Evolutionary conservation across 345 rosid genomes (phyloP).

Genomic region (Salix brachista): DNA sequence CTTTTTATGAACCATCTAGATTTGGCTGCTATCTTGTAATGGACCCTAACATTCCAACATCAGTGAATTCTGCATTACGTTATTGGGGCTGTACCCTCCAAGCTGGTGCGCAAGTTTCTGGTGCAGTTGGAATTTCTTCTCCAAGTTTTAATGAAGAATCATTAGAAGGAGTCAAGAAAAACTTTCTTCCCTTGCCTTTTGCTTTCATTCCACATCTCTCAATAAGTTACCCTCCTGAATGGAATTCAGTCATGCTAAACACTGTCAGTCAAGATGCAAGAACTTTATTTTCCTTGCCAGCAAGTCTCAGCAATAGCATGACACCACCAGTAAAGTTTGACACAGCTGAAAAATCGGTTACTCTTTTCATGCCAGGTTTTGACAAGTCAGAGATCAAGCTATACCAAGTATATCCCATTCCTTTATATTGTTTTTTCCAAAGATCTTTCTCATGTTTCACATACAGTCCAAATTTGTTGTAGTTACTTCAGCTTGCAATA

Average conservation of each 20-base stretch:
- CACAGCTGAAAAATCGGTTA: constrained; percentile 46
- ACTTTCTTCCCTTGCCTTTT: constrained; percentile 60
- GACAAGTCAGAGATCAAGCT: constrained; percentile 90
- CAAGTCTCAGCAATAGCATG: constrained; percentile 22
- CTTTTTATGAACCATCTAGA: constrained; percentile 15
- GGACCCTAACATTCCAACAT: constrained; percentile 55
- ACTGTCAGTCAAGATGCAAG: constrained; percentile 40
- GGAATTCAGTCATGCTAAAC: constrained; percentile 49
- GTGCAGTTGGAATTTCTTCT: constrained; percentile 47
- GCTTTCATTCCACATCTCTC: constrained; percentile 50
- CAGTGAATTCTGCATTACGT: constrained; percentile 61
- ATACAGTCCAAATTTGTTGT: background rate
- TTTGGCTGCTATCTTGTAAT: constrained; percentile 57
- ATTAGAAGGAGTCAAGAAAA: constrained; percentile 33
- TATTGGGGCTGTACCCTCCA: constrained; percentile 85
- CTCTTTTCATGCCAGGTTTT: constrained; percentile 87
- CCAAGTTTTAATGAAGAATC: constrained; percentile 22
- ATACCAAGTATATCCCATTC: constrained; percentile 55
- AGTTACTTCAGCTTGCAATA: background rate
- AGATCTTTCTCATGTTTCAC: background rate
- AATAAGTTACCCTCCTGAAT: constrained; percentile 36
- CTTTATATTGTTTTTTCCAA: background rate
- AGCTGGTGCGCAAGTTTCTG: constrained; percentile 72
- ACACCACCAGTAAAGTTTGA: constrained; percentile 55
- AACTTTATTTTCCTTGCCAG: constrained; percentile 42